Conservation (phyloP, 176 grass and related monocot genomes). For the Lolium multiflorum region DNA sequence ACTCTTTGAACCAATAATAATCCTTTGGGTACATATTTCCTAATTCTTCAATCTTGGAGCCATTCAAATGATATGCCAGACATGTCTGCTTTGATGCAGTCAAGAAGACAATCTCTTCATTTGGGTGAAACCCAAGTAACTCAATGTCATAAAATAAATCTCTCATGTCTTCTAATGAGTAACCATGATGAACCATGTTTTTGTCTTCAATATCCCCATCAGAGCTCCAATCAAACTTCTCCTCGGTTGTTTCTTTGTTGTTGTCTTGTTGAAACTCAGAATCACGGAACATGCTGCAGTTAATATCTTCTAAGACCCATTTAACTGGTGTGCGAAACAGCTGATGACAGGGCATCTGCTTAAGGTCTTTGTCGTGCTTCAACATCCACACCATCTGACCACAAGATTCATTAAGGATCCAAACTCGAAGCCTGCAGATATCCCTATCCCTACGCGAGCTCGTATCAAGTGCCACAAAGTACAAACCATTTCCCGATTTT, state of each 20-base stretch:
- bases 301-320: constrained; percentile 16
- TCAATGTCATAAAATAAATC: background rate
- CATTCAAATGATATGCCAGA: background rate
- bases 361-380: background rate
- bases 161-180: background rate
- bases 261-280: background rate
- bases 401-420: background rate
- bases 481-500: background rate
- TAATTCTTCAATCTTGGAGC: too few species aligned
- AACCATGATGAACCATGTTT: background rate
- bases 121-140: background rate
- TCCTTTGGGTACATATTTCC: too few species aligned
- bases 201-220: background rate
- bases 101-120: constrained; percentile 13
- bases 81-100: background rate
- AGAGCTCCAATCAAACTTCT: background rate
- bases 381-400: background rate
- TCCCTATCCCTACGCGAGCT: background rate
- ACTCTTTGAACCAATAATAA: too few species aligned
- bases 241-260: background rate
- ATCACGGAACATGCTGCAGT: background rate
- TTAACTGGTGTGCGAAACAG: background rate
- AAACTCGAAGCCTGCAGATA: background rate
- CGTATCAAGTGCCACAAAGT: background rate
- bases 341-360: background rate